These are phyloP conservation scores for Cryptococcus sp. DNA, from an alignment of 1,284 basidiomycete species.

Conservation along the genomic window DNA sequence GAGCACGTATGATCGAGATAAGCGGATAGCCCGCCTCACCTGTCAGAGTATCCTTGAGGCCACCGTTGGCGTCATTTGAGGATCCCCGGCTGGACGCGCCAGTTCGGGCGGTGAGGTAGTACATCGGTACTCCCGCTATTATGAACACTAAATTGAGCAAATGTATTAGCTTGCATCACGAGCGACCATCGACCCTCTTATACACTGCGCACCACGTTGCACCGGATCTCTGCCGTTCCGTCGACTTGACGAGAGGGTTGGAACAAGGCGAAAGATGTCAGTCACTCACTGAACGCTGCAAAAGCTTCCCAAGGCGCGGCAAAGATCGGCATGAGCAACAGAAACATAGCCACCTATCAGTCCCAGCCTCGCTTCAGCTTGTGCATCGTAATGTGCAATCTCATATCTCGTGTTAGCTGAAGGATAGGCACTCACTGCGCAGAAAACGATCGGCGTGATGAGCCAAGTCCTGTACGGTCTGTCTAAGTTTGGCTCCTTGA, in stretches of 20 bases:
- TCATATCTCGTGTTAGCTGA: not conserved
- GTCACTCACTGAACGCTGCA: conserved; percentile 72
- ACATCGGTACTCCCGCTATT: conserved; percentile 71
- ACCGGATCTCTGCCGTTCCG: no score
- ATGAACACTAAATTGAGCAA: conserved; percentile 50
- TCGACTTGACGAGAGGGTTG: conserved; percentile 45
- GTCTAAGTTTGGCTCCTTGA: conserved; percentile 87
- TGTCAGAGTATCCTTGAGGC: conserved; percentile 22
- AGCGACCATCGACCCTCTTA: not conserved
- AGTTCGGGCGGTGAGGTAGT: conserved; percentile 67
- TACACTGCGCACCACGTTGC: no score
- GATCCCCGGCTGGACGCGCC: conserved; percentile 17
- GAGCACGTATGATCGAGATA: no score
- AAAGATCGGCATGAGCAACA: conserved; percentile 92
- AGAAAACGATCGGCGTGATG: conserved; percentile 85
- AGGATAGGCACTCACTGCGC: conserved; percentile 63
- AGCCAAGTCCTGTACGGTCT: conserved; percentile 91
- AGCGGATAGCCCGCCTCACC: conserved; percentile 16
- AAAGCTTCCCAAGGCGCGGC: conserved; percentile 87
- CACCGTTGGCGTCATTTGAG: conserved; percentile 11
- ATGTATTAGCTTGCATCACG: not conserved
- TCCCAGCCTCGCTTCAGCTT: not conserved
- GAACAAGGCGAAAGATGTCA: conserved; percentile 4
- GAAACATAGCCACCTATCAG: conserved; percentile 77
- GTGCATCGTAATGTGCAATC: not conserved